Base-by-base conservation (phyloP, 106 monocot species). In the Platanthera guangdongensis region DNA sequence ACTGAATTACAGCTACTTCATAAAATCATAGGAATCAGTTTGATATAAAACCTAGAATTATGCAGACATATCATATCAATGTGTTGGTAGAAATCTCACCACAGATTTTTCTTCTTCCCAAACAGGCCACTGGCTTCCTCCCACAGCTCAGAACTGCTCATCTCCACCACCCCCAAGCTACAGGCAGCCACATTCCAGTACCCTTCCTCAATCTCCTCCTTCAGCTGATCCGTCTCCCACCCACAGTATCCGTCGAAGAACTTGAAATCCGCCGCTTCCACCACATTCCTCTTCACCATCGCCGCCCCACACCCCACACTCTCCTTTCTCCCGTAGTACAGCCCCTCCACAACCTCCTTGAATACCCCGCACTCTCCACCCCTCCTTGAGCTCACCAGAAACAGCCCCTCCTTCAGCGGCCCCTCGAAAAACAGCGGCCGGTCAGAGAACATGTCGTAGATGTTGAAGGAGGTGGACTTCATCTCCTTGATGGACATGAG, bases 211-310 rank as follows among this genome's bases (percentile, higher is more conserved):
- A 95, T 82, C 84, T 95, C 95, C 67, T 88, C 92, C 75, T 53
- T 69, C 77, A 95, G 71, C 57, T 92, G 90, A 55, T 85, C 85
- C 74, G 19, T 82, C 46, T 87, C 92, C 95, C 95, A 95, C 47
- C 92, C 92, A 78, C 95, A 95, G 39, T 85, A 88, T 19, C 95
- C 95, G 73, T 95, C 92, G 75, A 95, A 95, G 79, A 95, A 95
- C 72, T 78, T 77, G 50, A 95, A 92, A n/a, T 90, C 95, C 69
- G 75, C 83, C 64, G 81, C 88, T 6, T 79, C 87, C 6, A 87
- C 85, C n/a, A 74, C 80, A 57, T 71, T 57, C 67, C 90, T 85
- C 88, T 86, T 88, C 51, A 92, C 95, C 92, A 95, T 87, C 88
- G 92, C 95, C 8, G 83, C 86, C 6, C 88, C 95, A 53, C 92